Base-by-base conservation (phyloP, 2,329 filamentous ascomycete species). In the Penicillium brevicompactum region DNA sequence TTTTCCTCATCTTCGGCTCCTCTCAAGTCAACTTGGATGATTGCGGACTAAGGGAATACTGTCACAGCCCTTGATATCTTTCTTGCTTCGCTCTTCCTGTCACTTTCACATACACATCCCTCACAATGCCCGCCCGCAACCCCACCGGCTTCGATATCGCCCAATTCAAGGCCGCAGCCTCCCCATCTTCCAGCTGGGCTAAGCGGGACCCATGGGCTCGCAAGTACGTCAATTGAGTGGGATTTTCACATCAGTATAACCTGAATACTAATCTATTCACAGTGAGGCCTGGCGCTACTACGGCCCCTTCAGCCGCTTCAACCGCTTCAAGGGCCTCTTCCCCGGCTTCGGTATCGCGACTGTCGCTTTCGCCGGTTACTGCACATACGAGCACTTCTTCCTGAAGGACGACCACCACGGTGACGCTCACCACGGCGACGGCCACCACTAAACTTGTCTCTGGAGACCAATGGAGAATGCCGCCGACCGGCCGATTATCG, bases 221-320 rank as follows among this genome's bases (percentile, higher is more conserved):
- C 80, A 74, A 80, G 85, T 87, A 80, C 66, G 82, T 58, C 22
- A 47, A 41, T 9, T 10, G n/a, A 37, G 24, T 48, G 1, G 22
- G 14, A 21, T 32, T 42, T 22, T 41, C 2, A 30, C 45, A 8
- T 10, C 42, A 45, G 50, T 51, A 32, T 41, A 43, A 55, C 48
- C 48, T 59, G 42, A 43, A 58, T 70, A 55, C 69, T 66, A 46
- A 40, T 8, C 18, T 6, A 30, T 24, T 14, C 37, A 62, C 74
- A 99, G 94, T 72, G 94, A 99, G 81, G 84, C 90, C 72, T 99
- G 94, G 94, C 85, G 94, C 77, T 97, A 96, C 82, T 87, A 84
- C 34, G 94, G 93, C 61, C 87, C 85, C 51, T 97, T 97, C 82
- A 88, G 87, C 63, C 86, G 93, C 67, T 89, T 82, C 79, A 96